A percentile compares a stretch with the other conserved stretches of the same genome.
phyloP scores from a whole-genome alignment of 2,329 filamentous ascomycete genomes.

The Hymenoscyphus salicellus region DNA sequence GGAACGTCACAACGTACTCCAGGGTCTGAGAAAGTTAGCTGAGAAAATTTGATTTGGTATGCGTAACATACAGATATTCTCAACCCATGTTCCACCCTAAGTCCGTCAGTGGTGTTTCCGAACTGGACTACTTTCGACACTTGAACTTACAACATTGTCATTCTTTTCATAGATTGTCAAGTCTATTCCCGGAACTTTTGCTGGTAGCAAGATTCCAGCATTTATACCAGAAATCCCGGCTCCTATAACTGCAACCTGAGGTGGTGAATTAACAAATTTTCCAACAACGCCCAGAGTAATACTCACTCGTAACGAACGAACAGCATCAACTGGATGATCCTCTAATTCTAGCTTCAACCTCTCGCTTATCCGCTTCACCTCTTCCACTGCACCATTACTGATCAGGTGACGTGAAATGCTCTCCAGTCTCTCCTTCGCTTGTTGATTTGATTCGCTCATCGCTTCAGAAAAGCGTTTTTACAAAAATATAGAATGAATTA shows the following conservation, averaged over 20 bases:
- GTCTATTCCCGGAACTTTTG: slow-evolving; percentile 64
- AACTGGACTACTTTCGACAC: neutral
- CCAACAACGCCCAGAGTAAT: neutral
- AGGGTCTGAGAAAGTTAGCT: slow-evolving; percentile 16
- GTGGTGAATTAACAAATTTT: neutral
- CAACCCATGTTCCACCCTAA: slow-evolving; percentile 51
- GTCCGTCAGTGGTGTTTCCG: neutral
- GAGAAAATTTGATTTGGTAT: neutral
- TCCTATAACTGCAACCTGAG: slow-evolving; percentile 56
- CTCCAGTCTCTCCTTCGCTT: neutral
- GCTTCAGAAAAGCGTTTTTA: no score
- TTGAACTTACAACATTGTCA: slow-evolving; percentile 12
- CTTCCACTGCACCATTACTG: neutral
- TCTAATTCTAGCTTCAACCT: slow-evolving; percentile 37
- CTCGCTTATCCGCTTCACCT: neutral
- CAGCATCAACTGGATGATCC: slow-evolving; percentile 38
- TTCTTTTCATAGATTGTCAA: slow-evolving; percentile 54
- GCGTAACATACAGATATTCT: slow-evolving; percentile 40
- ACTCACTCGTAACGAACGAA: slow-evolving; percentile 14
- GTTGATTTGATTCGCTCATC: neutral
- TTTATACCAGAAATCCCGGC: slow-evolving; percentile 61
- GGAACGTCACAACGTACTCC: slow-evolving; percentile 27
- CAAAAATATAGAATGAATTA: neutral
- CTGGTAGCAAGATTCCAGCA: slow-evolving; percentile 62
- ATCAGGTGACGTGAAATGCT: slow-evolving; percentile 6